Percentiles rank a stretch among this genome's conserved stretches.
Evolutionary conservation across 2,329 filamentous ascomycete genomes (phyloP).

Genomic region (Dothiorella sarmentorum): DNA sequence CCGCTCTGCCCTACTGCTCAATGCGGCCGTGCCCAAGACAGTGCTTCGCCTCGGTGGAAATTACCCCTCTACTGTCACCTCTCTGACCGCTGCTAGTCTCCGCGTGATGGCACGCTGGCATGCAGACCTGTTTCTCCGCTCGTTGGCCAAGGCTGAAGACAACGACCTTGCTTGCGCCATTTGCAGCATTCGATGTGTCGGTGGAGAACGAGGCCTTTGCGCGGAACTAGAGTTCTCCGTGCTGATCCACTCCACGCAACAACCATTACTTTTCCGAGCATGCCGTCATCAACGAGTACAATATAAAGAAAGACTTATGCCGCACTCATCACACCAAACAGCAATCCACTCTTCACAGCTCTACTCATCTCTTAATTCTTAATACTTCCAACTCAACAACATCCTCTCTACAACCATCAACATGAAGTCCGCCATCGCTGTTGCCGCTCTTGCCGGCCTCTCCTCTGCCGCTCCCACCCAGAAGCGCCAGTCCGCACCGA

Average conservation of each 20-base stretch:
- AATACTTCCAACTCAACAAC: neutral
- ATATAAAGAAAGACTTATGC: neutral
- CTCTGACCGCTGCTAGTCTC: neutral
- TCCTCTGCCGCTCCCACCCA: conserved; percentile 8
- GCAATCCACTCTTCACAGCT: neutral
- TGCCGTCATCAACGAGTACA: neutral
- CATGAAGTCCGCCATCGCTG: conserved; percentile 10
- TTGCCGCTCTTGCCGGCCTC: neutral
- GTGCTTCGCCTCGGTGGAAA: neutral
- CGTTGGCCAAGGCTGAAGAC: neutral
- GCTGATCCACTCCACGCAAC: neutral
- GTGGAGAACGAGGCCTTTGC: neutral
- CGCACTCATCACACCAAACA: neutral
- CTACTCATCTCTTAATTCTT: neutral
- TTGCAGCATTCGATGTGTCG: neutral
- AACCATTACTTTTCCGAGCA: too few species aligned
- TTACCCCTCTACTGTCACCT: neutral
- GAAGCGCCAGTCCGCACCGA: conserved; percentile 2
- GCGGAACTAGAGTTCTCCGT: neutral
- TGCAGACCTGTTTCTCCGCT: neutral
- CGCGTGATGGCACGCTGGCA: neutral
- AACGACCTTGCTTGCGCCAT: neutral
- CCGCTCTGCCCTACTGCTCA: neutral
- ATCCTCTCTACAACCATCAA: neutral
- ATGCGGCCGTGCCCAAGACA: neutral